Base-by-base conservation (phyloP, 2,329 filamentous ascomycete genomes). In the Tolypocladium ovalisporum region DNA sequence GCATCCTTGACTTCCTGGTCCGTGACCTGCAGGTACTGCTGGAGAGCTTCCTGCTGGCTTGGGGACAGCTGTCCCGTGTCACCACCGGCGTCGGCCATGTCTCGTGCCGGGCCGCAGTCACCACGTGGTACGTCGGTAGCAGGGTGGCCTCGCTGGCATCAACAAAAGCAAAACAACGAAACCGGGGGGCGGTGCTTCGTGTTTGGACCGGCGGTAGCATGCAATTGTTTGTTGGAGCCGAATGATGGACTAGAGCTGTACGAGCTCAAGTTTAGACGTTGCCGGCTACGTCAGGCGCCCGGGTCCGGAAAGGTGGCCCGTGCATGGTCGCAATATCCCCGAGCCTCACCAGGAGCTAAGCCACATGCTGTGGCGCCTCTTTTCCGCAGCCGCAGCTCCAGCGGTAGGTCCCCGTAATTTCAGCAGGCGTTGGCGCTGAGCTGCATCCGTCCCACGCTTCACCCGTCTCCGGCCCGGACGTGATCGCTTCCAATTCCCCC, bases 11-110 rank as follows among this genome's bases (percentile, higher is more conserved):
- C 71, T 27, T 90, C 86, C 72, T 97, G 91, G 64, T 92, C 85
- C 32, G 94, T 97, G 54, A 99, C 88, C 55, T 88, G 82, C 19
- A 86, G 90, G 72, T 91, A 96, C 67, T 96, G 93, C 65, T 96
- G 86, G 32, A 99, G 82, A 52, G 90, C 88, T 55, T 87, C 82
- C 71, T 90, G 90, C 76, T 97, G 91, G 63, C 82, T 82, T 61
- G 86, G 76, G 54, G 87, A 88, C 67, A 97, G 86, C 72, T 86
- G 80, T 65, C 80, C 80, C 65, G 88, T 78, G 70, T 89, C 85
- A 59, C 66, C 60, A 32, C 64, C 63, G 44, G 57, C 62, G 62
- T 73, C 70, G 36, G 71, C 68, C 72, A 74, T 74, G 47, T 13
- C 36, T 51, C 47, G 47, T 15, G 64, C 57, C 19, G 56, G 34